Conservation (phyloP, 176 grass and related monocot genomes). For the Triticum timopheevii region DNA sequence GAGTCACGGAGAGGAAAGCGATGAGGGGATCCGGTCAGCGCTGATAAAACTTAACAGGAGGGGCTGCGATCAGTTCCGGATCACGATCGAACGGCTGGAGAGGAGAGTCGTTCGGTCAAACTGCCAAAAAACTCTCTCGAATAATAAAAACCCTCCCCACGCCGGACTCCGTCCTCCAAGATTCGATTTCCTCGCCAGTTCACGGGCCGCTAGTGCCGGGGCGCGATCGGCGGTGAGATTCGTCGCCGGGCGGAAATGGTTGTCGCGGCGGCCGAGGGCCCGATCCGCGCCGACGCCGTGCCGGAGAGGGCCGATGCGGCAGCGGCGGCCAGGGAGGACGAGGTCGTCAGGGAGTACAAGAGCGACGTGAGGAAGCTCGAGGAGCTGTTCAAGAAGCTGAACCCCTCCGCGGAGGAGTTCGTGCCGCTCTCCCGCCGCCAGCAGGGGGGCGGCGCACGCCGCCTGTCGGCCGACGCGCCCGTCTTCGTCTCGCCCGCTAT, state of each 20-base stretch:
- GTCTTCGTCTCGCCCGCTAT: conserved; percentile 59
- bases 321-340: conserved; percentile 29
- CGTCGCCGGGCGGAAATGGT: neutral
- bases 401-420: conserved; percentile 91
- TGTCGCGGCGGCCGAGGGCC: conserved; percentile 22
- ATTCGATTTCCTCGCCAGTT: neutral
- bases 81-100: too few relatives aligned
- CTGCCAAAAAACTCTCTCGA: too few relatives aligned
- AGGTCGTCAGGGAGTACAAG: conserved; percentile 71
- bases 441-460: neutral
- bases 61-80: too few relatives aligned
- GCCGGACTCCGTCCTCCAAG: neutral
- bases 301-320: neutral
- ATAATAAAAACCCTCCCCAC: too few relatives aligned
- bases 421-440: conserved; percentile 61
- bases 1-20: too few relatives aligned
- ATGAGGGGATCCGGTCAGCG: too few relatives aligned
- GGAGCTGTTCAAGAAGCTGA: conserved; percentile 92
- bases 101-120: too few relatives aligned
- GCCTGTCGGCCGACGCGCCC: conserved; percentile 81
- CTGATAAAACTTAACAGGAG: too few relatives aligned
- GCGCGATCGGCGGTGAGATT: too few relatives aligned
- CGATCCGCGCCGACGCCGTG: conserved; percentile 39
- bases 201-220: neutral
- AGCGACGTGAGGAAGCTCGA: conserved; percentile 86